Percentiles rank a stretch among this genome's conserved stretches.
Evolutionary conservation across 495 filamentous ascomycete species (phyloP).

Genomic region (Umbilicaria muhlenbergii): DNA sequence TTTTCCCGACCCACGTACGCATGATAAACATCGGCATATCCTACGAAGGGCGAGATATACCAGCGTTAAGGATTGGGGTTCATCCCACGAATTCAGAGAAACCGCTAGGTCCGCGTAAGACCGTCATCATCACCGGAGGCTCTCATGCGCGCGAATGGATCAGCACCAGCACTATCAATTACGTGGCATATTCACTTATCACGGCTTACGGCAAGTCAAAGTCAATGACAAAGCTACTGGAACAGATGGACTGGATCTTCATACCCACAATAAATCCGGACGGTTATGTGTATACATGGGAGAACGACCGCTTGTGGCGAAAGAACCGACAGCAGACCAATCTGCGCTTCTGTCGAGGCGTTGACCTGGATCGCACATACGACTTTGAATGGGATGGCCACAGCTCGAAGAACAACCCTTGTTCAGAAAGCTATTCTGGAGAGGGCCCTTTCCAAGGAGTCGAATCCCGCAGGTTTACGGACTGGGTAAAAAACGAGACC

Average conservation of each 20-base stretch:
- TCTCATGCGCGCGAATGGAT: slow-evolving; percentile 94
- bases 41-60: slow-evolving; percentile 76
- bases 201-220: slow-evolving; percentile 55
- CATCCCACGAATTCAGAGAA: slow-evolving; percentile 27
- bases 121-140: slow-evolving; percentile 71
- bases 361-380: slow-evolving; percentile 81
- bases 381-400: slow-evolving; percentile 70
- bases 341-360: slow-evolving; percentile 66
- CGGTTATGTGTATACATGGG: slow-evolving; percentile 89
- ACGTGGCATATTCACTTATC: slow-evolving; percentile 78
- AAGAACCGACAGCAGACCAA: slow-evolving; percentile 83
- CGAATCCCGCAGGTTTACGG: slow-evolving; percentile 59
- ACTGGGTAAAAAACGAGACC: slow-evolving; percentile 79
- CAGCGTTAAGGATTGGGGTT: slow-evolving; percentile 64
- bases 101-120: slow-evolving; percentile 39
- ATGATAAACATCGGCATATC: slow-evolving; percentile 63
- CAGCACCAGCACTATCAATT: slow-evolving; percentile 79
- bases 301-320: slow-evolving; percentile 82
- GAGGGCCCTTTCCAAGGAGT: slow-evolving; percentile 68
- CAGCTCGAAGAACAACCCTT: slow-evolving; percentile 58
- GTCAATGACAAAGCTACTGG: slow-evolving; percentile 56
- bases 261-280: slow-evolving; percentile 86
- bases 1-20: slow-evolving; percentile 68
- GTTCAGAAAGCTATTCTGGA: slow-evolving; percentile 82
- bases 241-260: slow-evolving; percentile 75